Conservation (phyloP, 2,329 filamentous ascomycete genomes). For the Didymella exigua region DNA sequence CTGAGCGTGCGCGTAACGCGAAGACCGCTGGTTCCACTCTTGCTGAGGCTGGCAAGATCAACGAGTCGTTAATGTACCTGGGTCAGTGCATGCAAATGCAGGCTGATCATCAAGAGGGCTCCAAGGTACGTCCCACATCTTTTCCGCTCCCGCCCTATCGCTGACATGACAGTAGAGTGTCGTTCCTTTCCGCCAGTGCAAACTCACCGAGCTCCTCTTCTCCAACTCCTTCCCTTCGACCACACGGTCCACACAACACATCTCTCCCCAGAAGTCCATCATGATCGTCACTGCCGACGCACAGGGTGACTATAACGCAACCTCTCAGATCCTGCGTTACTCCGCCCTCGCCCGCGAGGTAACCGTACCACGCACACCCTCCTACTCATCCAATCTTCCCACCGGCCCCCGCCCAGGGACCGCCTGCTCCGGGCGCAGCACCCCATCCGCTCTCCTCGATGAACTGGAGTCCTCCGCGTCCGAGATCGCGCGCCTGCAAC, state of each 20-base stretch:
- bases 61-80: slow-evolving; percentile 97
- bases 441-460: slow-evolving; percentile 55
- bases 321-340: slow-evolving; percentile 93
- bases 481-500: slow-evolving; percentile 78
- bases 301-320: slow-evolving; percentile 92
- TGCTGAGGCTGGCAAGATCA: slow-evolving; percentile 96
- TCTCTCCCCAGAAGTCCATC: slow-evolving; percentile 77
- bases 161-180: slow-evolving; percentile 55
- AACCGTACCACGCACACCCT: slow-evolving; percentile 86
- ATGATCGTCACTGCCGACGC: slow-evolving; percentile 98
- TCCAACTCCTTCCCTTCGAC: slow-evolving; percentile 56
- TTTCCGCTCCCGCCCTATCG: background rate
- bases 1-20: slow-evolving; percentile 88
- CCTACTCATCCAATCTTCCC: slow-evolving; percentile 69
- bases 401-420: slow-evolving; percentile 39
- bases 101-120: slow-evolving; percentile 74
- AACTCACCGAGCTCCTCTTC: slow-evolving; percentile 60
- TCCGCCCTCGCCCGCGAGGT: slow-evolving; percentile 91
- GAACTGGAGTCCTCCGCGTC: slow-evolving; percentile 83
- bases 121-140: slow-evolving; percentile 63
- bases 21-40: slow-evolving; percentile 93
- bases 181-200: slow-evolving; percentile 71
- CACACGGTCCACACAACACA: slow-evolving; percentile 53
- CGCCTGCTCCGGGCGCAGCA: slow-evolving; percentile 53
- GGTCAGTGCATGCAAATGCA: slow-evolving; percentile 97